Percentiles rank a stretch among this genome's conserved stretches.
phyloP scores from a whole-genome alignment of 1,284 basidiomycete species.

The Cryptococcus sp. region DNA sequence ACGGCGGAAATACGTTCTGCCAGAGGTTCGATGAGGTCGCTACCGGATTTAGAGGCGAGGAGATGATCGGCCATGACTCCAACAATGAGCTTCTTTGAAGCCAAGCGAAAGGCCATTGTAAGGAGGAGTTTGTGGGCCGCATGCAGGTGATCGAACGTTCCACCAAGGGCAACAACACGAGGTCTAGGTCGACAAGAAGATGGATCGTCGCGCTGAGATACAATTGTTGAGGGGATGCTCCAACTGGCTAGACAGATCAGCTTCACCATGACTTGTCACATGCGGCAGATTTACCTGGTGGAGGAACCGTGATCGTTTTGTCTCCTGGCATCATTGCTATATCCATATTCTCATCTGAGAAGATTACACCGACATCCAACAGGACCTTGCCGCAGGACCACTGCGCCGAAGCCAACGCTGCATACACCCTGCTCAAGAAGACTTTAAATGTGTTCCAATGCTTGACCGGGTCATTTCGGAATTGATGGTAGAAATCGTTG shows the following conservation, averaged over 20 bases:
- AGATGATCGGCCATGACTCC: constrained; percentile 75
- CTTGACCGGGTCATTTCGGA: constrained; percentile 13
- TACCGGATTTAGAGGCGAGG: constrained; percentile 67
- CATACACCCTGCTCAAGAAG: constrained; percentile 43
- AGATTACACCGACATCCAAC: constrained; percentile 41
- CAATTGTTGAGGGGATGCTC: too few relatives aligned
- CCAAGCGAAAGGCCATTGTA: constrained; percentile 80
- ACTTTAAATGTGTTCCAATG: constrained; percentile 34
- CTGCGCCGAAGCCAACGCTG: constrained; percentile 35
- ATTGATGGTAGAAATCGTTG: constrained; percentile 18
- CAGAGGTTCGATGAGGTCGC: constrained; percentile 64
- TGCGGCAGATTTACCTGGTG: too few relatives aligned
- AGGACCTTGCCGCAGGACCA: constrained; percentile 33
- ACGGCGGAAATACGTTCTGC: constrained; percentile 50
- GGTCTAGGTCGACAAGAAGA: constrained; percentile 10
- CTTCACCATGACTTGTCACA: too few relatives aligned
- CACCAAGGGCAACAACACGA: constrained; percentile 53
- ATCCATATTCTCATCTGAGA: constrained; percentile 40
- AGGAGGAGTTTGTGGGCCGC: constrained; percentile 96
- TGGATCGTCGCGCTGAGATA: too few relatives aligned
- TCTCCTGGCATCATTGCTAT: too few relatives aligned
- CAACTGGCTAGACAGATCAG: too few relatives aligned
- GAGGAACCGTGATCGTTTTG: too few relatives aligned
- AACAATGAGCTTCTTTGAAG: constrained; percentile 72
- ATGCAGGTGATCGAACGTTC: constrained; percentile 96